Percentiles rank a stretch among this genome's conserved stretches.
phyloP scores from a whole-genome alignment of 1,139 yeast species.

The Hansenula sp. region DNA sequence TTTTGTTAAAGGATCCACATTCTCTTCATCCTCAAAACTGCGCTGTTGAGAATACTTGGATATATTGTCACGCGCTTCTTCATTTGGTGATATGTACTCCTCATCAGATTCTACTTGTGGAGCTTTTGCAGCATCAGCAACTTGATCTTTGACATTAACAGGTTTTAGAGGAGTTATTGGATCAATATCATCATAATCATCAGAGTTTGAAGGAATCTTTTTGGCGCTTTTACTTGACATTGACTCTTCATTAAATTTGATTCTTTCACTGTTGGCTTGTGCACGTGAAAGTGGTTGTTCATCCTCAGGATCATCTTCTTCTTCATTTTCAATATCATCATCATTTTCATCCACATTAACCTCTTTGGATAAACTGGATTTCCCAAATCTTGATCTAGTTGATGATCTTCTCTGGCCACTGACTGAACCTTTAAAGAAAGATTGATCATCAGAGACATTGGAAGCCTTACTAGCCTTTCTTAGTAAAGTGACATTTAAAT shows the following conservation, averaged over 20 bases:
- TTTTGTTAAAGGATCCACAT: conserved; percentile 4
- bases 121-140: neutral
- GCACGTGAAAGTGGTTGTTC: neutral
- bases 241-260: conserved; percentile 18
- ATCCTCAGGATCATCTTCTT: conserved; percentile 11
- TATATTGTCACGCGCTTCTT: neutral
- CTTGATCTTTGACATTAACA: neutral
- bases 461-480: conserved; percentile 37
- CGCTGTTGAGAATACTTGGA: neutral
- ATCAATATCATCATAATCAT: conserved; percentile 14
- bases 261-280: neutral
- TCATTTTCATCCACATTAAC: conserved; percentile 7
- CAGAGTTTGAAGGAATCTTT: conserved; percentile 1
- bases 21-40: neutral
- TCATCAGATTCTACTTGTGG: neutral
- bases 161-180: conserved; percentile 14
- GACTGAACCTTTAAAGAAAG: conserved; percentile 7
- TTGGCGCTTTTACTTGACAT: conserved; percentile 11
- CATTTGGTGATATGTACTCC: neutral
- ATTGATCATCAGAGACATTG: neutral
- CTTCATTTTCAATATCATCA: conserved; percentile 14
- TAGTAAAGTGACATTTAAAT: conserved; percentile 50
- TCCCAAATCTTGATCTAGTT: conserved; percentile 12
- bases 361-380: conserved; percentile 20
- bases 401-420: conserved; percentile 9